Evolutionary conservation across 1,139 yeast genomes (phyloP), one percentile per base, ranked within the genome.

Genomic region (Blastobotrys raffinosifermentans): DNA sequence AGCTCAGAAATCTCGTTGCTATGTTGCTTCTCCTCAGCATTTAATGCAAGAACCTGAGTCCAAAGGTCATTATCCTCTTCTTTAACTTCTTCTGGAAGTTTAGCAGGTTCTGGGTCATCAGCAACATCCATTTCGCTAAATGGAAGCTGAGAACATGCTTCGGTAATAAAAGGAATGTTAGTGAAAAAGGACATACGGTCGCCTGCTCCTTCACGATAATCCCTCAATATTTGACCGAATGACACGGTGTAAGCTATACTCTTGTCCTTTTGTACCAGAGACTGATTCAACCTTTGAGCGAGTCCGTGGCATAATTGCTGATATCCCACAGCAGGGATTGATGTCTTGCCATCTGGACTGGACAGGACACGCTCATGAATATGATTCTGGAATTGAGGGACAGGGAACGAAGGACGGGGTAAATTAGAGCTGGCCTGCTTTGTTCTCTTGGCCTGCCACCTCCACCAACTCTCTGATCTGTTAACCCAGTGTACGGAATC

Each of bases 241-340:
- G 64, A 55, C n/a, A 61, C 59, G 1, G 61, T 55, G 32, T 58
- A 36, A 10, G 63, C 55, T 3, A n/a, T n/a, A n/a, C n/a, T n/a
- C n/a, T n/a, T n/a, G n/a, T n/a, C n/a, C n/a, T n/a, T n/a, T n/a
- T n/a, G n/a, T n/a, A n/a, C n/a, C n/a, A n/a, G n/a, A n/a, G n/a
- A n/a, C n/a, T n/a, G n/a, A n/a, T n/a, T n/a, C n/a, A n/a, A n/a
- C n/a, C n/a, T n/a, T n/a, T n/a, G n/a, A n/a, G n/a, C n/a, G n/a
- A n/a, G n/a, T n/a, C n/a, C n/a, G n/a, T n/a, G n/a, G n/a, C n/a
- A n/a, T n/a, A n/a, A n/a, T n/a, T n/a, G n/a, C n/a, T n/a, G n/a
- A n/a, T n/a, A n/a, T n/a, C n/a, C n/a, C n/a, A n/a, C n/a, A n/a
- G n/a, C n/a, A n/a, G n/a, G n/a, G n/a, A n/a, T n/a, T n/a, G n/a